Conservation (phyloP, 129 eudicot genomes). For the Erigeron canadensis region DNA sequence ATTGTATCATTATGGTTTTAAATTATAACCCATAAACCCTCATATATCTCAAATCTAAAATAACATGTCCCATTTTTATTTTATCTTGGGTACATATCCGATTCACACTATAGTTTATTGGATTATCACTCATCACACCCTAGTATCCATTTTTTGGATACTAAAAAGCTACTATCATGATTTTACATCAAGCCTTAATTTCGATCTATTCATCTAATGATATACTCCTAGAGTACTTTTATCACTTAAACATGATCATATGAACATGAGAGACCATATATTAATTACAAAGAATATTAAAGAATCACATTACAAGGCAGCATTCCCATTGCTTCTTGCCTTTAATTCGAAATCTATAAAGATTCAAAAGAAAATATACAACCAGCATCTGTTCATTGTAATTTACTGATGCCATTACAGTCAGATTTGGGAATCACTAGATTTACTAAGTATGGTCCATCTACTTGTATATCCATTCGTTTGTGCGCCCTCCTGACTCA, state of each 20-base stretch:
- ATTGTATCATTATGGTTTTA: no score
- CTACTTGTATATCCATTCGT: conserved; percentile 98
- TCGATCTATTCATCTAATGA: no score
- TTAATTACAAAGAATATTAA: conserved; percentile 34
- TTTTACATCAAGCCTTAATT: no score
- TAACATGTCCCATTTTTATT: no score
- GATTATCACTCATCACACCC: no score
- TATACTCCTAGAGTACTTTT: no score
- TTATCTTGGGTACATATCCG: no score
- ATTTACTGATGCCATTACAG: conserved; percentile 11
- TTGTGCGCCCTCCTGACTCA: conserved; percentile 93
- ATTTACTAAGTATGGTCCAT: conserved; percentile 17
- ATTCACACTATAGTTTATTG: no score
- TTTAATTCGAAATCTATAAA: conserved; percentile 21
- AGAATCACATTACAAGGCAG: conserved; percentile 32
- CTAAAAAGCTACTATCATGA: no score
- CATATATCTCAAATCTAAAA: no score
- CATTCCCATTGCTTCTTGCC: conserved; percentile 28
- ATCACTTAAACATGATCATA: not conserved
- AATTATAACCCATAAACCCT: no score
- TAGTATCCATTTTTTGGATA: no score
- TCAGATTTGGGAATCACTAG: conserved; percentile 11
- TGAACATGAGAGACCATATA: conserved; percentile 12
- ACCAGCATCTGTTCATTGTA: conserved; percentile 17
- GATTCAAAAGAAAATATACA: conserved; percentile 29